Base-by-base conservation (phyloP, 1,139 yeast genomes). In the Hyphopichia khmerensis region DNA sequence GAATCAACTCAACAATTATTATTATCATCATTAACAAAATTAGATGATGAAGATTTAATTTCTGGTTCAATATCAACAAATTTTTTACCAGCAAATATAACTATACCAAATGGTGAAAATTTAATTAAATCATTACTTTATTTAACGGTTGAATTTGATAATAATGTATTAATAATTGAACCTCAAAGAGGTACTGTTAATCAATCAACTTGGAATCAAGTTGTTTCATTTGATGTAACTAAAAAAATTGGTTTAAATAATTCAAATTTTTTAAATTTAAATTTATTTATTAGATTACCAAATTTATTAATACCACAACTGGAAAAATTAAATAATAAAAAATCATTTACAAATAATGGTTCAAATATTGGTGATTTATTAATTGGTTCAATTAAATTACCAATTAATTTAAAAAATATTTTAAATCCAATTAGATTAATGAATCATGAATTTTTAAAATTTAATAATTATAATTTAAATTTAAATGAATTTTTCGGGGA, bases 211-310 rank as follows among this genome's bases (percentile, higher is more conserved):
- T 93, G 96, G 82, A 91, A 90, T 61, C 87, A 87, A 53, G 90
- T 88, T 17, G 87, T 96, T 11, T 83, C 91, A 9, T 93, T 93
- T 60, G 99, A 93, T 73, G 96, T 91, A 21, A 84, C 95, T 11
- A 80, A 88, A 38, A 75, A 72, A 50, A 66, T 62, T n/a, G 36
- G 42, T 10, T 35, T 24, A 35, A 39, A 38, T 14, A 32, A 16
- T 18, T 69, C 76, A 34, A 60, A 64, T 64, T 59, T 82, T 72
- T 56, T 80, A 65, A 83, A 79, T 51, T 69, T 89, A 43, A 91
- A 87, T 61, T 76, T 87, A 30, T 90, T 86, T 59, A 83, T 87
- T 40, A 75, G 93, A 47, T 75, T 88, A 43, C 96, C 96, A 10
- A 80, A 82, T 19, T 71, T 82, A 45, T 68, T 86, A 53, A 67